A percentile compares a stretch with the other conserved stretches of the same genome.
These are phyloP conservation scores for Monosporozyma unispora DNA, from an alignment of 805 yeast species.

Conservation along the genomic window DNA sequence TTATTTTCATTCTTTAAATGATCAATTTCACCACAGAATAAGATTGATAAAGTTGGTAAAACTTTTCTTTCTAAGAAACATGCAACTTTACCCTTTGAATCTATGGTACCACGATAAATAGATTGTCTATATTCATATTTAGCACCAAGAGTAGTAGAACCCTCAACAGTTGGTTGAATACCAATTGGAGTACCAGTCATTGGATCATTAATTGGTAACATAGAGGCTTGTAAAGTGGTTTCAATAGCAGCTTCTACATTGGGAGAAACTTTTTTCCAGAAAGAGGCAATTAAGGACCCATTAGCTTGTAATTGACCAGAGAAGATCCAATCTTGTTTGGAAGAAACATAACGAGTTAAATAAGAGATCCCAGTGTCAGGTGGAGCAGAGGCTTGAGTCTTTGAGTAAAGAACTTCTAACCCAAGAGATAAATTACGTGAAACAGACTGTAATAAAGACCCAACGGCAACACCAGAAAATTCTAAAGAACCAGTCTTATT, in stretches of 20 bases:
- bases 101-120: constrained; percentile 89
- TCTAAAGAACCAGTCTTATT: constrained; percentile 34
- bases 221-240: constrained; percentile 68
- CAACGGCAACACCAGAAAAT: constrained; percentile 88
- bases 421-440: constrained; percentile 81
- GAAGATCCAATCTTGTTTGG: constrained; percentile 74
- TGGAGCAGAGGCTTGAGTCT: constrained; percentile 58
- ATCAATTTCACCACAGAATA: constrained; percentile 89
- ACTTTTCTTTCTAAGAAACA: constrained; percentile 89
- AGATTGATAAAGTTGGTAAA: constrained; percentile 79
- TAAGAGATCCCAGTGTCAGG: constrained; percentile 89
- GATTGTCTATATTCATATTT: constrained; percentile 97
- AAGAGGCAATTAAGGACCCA: constrained; percentile 81
- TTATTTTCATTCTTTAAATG: constrained; percentile 71
- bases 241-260: constrained; percentile 93
- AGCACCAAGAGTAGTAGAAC: constrained; percentile 89
- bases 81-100: constrained; percentile 82
- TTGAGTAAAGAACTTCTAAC: constrained; percentile 81
- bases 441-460: constrained; percentile 80
- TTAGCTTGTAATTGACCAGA: constrained; percentile 89
- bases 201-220: constrained; percentile 65
- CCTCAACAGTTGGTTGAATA: constrained; percentile 78
- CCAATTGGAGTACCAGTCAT: constrained; percentile 74
- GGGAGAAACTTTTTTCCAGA: constrained; percentile 89
- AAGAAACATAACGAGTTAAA: constrained; percentile 76